Conservation (phyloP, 331 rosid genomes). For the Malus hybrid region DNA sequence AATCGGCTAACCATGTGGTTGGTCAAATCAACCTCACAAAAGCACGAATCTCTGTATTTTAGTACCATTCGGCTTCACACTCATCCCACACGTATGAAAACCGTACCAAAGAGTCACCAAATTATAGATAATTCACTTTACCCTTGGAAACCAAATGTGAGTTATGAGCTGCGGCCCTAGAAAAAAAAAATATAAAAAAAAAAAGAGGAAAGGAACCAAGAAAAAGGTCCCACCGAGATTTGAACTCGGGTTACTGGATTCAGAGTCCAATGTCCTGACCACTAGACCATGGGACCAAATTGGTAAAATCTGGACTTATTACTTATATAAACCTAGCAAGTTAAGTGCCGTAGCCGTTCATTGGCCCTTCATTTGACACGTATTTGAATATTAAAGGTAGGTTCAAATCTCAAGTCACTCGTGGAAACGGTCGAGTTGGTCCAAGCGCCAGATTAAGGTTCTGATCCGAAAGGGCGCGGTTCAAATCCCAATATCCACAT, state of each 20-base stretch:
- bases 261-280: conserved; percentile 99
- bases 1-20: too few relatives aligned
- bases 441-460: conserved; percentile 85
- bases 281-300: conserved; percentile 79
- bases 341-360: too few relatives aligned
- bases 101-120: too few relatives aligned
- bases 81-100: too few relatives aligned
- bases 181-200: not conserved
- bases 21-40: too few relatives aligned
- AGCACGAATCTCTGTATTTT: too few relatives aligned
- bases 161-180: not conserved
- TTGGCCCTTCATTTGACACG: too few relatives aligned
- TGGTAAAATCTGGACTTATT: not conserved
- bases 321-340: not conserved
- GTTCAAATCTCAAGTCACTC: not conserved
- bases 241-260: conserved; percentile 95
- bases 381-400: too few relatives aligned
- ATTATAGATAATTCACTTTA: not conserved
- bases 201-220: not conserved
- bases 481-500: conserved; percentile 30
- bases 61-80: too few relatives aligned
- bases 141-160: not conserved
- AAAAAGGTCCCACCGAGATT: conserved; percentile 65
- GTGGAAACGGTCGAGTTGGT: not conserved
- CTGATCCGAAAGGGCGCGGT: conserved; percentile 74